Base-by-base conservation (phyloP, 345 rosid genomes). In the Tarenaya hassleriana region DNA sequence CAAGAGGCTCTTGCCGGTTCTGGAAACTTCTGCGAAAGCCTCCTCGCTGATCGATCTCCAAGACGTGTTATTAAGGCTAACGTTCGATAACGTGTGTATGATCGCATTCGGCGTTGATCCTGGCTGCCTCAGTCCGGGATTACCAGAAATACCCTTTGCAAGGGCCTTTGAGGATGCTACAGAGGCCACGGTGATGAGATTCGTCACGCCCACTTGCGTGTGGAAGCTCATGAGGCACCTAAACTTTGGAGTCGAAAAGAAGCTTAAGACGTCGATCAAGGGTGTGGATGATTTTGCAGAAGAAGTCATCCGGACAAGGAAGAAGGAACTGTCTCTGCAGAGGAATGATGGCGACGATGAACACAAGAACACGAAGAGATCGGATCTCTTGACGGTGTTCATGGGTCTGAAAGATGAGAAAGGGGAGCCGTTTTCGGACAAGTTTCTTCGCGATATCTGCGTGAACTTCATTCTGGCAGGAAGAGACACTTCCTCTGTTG, bases 401-500 rank as follows among this genome's bases (percentile, higher is more conserved):
- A 66, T 83, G 83, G 32, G 55, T 29, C 40, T 27, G 40, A 24
- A 38, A 16, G 55, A 39, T 7, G 87, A 79, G 13, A 21, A 66
- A 0, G 95, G 82, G 8, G 11, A 41, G 44, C 63, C 75, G 0
- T 85, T 67, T 57, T 80, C 92, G 1, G 82, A 81, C 61, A 83
- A 86, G 69, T 88, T 85, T 40, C 55, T 83, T 57, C 77, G 86
- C 7, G 95, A 88, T 63, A 82, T 88, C 1, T 85, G 97, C 42
- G 95, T 88, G 7, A 88, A 85, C 64, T 80, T 88, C 34, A 88
- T 85, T 15, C 82, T 88, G 40, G 95, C 97, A 4, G 95, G 97
- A 13, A 80, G 97, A 66, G 97, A 88, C 53, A 85, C 97, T n/a
- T 88, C 95, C 0, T 83, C 95, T 6, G 97, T 88, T 43, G 92